These are phyloP conservation scores for Phytophthora kernoviae DNA, from an alignment of 352 stramenopile genomes.

Conservation along the genomic window DNA sequence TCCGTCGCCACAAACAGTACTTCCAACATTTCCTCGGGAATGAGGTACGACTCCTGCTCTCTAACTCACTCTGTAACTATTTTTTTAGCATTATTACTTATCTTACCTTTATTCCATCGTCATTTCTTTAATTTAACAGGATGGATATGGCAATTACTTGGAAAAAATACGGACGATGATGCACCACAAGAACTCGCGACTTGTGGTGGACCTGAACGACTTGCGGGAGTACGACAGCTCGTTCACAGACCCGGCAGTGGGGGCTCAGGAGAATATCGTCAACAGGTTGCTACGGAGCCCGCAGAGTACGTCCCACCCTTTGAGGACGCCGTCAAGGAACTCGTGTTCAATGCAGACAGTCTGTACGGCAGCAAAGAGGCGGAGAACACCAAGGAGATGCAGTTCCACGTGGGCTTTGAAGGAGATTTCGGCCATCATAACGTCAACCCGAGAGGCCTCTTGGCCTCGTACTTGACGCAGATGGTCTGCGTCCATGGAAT, in stretches of 20 bases:
- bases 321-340: constrained; percentile 82
- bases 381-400: constrained; percentile 69
- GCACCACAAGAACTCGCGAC: constrained; percentile 67
- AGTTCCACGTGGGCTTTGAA: constrained; percentile 91
- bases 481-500: constrained; percentile 99
- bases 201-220: constrained; percentile 92
- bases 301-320: constrained; percentile 87
- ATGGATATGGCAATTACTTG: constrained; percentile 74
- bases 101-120: no score
- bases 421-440: constrained; percentile 94
- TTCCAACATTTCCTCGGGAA: constrained; percentile 85
- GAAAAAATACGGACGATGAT: constrained; percentile 87
- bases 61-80: background rate
- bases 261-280: constrained; percentile 76
- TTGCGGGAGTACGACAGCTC: constrained; percentile 89
- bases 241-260: constrained; percentile 67
- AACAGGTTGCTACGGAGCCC: constrained; percentile 67
- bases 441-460: constrained; percentile 93
- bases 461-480: constrained; percentile 90
- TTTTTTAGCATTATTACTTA: constrained; percentile 4
- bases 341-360: constrained; percentile 83
- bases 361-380: constrained; percentile 81
- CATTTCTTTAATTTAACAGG: constrained; percentile 30
- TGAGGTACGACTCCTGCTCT: constrained; percentile 47
- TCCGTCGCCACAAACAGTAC: constrained; percentile 89